Evolutionary conservation across 2,329 filamentous ascomycete species (phyloP), one percentile per base, ranked within the genome.

Genomic region (Trichoderma hamatum): DNA sequence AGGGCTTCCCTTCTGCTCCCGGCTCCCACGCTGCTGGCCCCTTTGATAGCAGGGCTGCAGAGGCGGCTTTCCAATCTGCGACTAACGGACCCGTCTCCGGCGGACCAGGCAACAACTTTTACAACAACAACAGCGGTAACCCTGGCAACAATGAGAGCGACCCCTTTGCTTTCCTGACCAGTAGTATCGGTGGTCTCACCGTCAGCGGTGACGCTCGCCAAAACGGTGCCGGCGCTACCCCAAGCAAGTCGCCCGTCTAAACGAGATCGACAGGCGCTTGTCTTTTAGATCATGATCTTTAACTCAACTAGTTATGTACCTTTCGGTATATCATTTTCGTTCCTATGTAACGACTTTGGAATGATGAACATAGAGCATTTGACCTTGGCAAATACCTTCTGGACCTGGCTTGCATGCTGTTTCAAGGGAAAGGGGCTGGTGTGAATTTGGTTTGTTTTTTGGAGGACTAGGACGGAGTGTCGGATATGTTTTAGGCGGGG

Each of bases 41-140:
- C 5, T 98, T 99, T 76, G 94, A 97, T 78, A 96, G 94, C 83
- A 92, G 94, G 72, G 92, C 93, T 71, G 93, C 95, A 19, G 95
- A 98, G 82, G 94, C 94, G 70, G 95, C 96, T 30, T 99, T 99
- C 84, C 92, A 93, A 78, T 92, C 92, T 51, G 94, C 93, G 49
- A 90, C 90, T 74, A 95, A 96, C 74, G 92, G 92, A 68, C 90
- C 91, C 24, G 89, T 90, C 19, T 92, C 92, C 55, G 90, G 90
- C 70, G 92, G 91, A 51, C 89, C 90, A 39, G 89, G 91, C 52
- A 80, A 80, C 81, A 82, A 81, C 74, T 82, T 81, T 65, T 82
- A 82, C 71, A 77, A 75, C 71, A 78, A 69, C 52, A 70, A 59
- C 64, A 64, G 61, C 68, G 92, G 90, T 75, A 89, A 88, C 77